A percentile compares a stretch with the other conserved stretches of the same genome.
Conservation (phyloP, 2,329 filamentous ascomycete genomes). For the Neonectria magnoliae region DNA sequence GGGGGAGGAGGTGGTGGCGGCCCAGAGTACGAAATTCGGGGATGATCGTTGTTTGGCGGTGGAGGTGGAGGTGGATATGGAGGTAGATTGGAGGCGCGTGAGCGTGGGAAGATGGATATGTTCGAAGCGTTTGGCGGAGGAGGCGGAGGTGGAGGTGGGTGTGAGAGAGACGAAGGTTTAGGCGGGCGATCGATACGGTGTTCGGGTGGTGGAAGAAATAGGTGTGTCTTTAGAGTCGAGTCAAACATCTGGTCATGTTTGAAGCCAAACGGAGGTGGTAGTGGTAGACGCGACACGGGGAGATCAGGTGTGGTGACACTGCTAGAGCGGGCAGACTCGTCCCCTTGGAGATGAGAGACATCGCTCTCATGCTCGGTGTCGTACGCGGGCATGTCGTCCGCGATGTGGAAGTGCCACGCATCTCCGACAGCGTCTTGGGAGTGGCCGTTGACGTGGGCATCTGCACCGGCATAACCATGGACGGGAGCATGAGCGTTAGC, state of each 20-base stretch:
- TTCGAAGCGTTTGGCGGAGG: conserved; percentile 17
- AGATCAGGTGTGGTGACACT: conserved; percentile 42
- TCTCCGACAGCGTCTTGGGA: conserved; percentile 24
- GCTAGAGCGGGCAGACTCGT: conserved; percentile 44
- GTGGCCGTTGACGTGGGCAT: conserved; percentile 23
- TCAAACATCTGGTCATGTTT: conserved; percentile 25
- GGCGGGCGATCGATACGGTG: conserved; percentile 11
- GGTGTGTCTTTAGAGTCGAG: conserved; percentile 18
- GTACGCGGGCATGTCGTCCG: conserved; percentile 38
- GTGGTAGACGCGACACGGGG: conserved; percentile 32
- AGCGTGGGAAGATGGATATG: conserved; percentile 10
- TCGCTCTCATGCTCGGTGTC: conserved; percentile 43
- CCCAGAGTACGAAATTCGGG: conserved; percentile 2
- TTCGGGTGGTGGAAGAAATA: conserved; percentile 24
- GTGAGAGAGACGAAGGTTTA: conserved; percentile 16
- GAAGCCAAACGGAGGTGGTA: conserved; percentile 28
- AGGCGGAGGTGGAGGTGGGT: conserved; percentile 16
- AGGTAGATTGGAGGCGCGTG: conserved; percentile 16
- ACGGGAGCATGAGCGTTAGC: conserved; percentile 15
- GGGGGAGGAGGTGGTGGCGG: conserved; percentile 24
- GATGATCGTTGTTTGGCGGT: conserved; percentile 22
- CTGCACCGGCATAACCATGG: conserved; percentile 12
- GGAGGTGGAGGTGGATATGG: conserved; percentile 17
- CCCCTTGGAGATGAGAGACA: conserved; percentile 39
- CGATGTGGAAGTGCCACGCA: conserved; percentile 28